Evolutionary conservation across 2,329 filamentous ascomycete genomes (phyloP).

Genomic region (Cucurbitaria berberidis): DNA sequence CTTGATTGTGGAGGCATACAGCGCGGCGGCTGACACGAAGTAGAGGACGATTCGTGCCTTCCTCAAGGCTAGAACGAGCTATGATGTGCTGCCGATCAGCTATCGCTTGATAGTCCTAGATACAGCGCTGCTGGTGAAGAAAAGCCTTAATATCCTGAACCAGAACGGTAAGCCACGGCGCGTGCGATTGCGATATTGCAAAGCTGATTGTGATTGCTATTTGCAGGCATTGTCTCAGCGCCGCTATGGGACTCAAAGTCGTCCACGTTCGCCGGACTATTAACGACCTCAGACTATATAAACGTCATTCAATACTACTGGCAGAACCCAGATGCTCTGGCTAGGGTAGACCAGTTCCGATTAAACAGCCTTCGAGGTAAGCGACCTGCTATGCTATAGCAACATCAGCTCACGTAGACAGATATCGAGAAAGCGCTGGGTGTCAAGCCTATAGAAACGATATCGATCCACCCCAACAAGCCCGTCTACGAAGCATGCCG

Average conservation of each 20-base stretch:
- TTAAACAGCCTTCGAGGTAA: slow-evolving; percentile 88
- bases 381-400: slow-evolving; percentile 24
- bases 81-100: slow-evolving; percentile 94
- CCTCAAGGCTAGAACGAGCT: slow-evolving; percentile 93
- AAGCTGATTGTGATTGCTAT: slow-evolving; percentile 24
- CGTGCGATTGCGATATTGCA: neutral
- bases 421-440: slow-evolving; percentile 96
- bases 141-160: slow-evolving; percentile 92
- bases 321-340: slow-evolving; percentile 89
- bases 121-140: slow-evolving; percentile 92
- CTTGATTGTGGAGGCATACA: neutral
- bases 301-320: slow-evolving; percentile 99
- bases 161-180: slow-evolving; percentile 75
- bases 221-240: slow-evolving; percentile 89
- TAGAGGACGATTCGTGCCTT: slow-evolving; percentile 90
- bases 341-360: slow-evolving; percentile 90
- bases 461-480: slow-evolving; percentile 89
- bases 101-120: slow-evolving; percentile 97
- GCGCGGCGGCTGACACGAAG: slow-evolving; percentile 18
- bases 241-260: slow-evolving; percentile 95
- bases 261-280: slow-evolving; percentile 89
- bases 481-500: slow-evolving; percentile 95
- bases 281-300: slow-evolving; percentile 97
- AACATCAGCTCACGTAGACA: slow-evolving; percentile 49
- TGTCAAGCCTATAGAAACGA: slow-evolving; percentile 87